Base-by-base conservation (phyloP, 1,284 basidiomycete species). In the Hemileccinum hortonii region DNA sequence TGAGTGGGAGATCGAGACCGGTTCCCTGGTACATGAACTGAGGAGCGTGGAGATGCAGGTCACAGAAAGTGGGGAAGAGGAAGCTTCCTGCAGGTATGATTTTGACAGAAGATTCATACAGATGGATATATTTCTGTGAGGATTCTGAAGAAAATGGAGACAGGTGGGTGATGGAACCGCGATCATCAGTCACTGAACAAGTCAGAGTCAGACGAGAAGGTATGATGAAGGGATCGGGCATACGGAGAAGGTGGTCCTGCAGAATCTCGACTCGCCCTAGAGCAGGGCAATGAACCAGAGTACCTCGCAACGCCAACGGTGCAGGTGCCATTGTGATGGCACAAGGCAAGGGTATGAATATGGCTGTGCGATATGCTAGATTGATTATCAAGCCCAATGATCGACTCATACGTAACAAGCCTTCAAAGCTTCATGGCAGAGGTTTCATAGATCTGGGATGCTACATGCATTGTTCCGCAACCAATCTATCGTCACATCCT, bases 21-120 rank as follows among this genome's bases (percentile, higher is more conserved):
- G 84, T 91, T 3, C 92, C 92, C 55, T 90, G 86, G 56, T 92
- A 93, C 36, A 92, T 75, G 64, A 88, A 92, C 64, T 94, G 92
- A 2, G 91, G 90, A 0, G 90, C 90, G 65, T 94, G 92, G 1
- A 93, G 76, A 64, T 93, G 91, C 10, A 90, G 73, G 66, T 93
- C 92, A 58, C 80, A 81, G 66, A 92, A 94, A 0, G 84, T 82
- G 0, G 91, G 90, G 6, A 90, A 59, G 35, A 94, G 55, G 69
- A 93, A 92, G 40, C 75, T 77, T 21, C 86, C 84, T 3, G 56
- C 43, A 4, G 80, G 78, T 14, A 87, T 61, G 15, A 69, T 53
- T 24, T 63, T 67, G 37, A 74, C 52, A 5, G 58, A 53, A 5
- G 60, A 55, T 9, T 44, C 47, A 3, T 64, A 24, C 12, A 61